A percentile compares a stretch with the other conserved stretches of the same genome.
Evolutionary conservation across 108 stramenopile species (phyloP).

Genomic region (Bacterosira constricta): DNA sequence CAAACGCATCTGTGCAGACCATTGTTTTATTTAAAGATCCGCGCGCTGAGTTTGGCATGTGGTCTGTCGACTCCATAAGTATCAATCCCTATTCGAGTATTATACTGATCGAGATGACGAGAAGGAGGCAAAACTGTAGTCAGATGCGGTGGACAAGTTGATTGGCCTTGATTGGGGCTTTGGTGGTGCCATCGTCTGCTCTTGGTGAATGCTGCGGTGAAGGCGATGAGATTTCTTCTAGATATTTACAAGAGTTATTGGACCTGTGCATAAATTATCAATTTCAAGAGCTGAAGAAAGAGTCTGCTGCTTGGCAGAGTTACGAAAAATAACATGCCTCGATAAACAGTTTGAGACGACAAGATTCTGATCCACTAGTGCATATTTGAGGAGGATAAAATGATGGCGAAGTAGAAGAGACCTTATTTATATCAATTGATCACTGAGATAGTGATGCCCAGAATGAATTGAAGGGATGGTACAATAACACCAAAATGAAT

Average conservation of each 20-base stretch:
- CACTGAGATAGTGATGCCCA: too few relatives aligned
- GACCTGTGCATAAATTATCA: constrained; percentile 2
- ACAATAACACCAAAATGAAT: too few relatives aligned
- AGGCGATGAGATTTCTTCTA: not conserved
- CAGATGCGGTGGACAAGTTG: not conserved
- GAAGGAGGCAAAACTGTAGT: not conserved
- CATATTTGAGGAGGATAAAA: too few relatives aligned
- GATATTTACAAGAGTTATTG: not conserved
- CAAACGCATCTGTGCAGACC: too few relatives aligned
- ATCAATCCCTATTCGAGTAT: not conserved
- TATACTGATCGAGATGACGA: not conserved
- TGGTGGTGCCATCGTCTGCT: too few relatives aligned
- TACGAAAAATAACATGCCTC: constrained; percentile 3
- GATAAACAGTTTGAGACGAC: constrained; percentile 10
- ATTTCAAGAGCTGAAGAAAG: not conserved
- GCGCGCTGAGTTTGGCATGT: too few relatives aligned
- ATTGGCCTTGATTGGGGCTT: constrained; percentile 28
- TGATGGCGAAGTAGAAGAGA: too few relatives aligned
- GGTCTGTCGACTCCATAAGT: too few relatives aligned
- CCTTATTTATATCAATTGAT: too few relatives aligned
- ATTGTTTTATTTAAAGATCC: too few relatives aligned
- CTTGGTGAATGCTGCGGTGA: not conserved
- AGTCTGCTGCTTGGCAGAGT: not conserved
- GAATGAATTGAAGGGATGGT: too few relatives aligned
- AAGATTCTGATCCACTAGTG: constrained; percentile 2